Percentiles rank a stretch among this genome's conserved stretches.
Conservation (phyloP, 257 asterid species). For the Solanum chmielewskii region DNA sequence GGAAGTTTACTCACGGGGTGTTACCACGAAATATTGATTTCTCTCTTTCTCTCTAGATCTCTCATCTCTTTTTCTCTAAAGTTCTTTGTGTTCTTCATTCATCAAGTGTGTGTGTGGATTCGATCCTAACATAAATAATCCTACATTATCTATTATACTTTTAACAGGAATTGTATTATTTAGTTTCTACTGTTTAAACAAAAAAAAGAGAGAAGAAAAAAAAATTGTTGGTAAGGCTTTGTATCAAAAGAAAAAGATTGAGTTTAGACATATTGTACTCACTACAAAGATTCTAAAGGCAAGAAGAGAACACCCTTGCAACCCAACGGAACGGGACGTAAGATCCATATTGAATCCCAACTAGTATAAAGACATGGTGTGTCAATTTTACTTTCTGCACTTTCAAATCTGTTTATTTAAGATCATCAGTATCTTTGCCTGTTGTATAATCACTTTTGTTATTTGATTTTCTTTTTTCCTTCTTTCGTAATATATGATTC, state of each 20-base stretch:
- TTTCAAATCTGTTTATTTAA: too few species aligned
- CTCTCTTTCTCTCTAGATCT: too few species aligned
- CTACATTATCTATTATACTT: not conserved
- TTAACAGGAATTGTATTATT: too few species aligned
- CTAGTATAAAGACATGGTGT: not conserved
- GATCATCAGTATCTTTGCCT: not conserved
- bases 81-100: too few species aligned
- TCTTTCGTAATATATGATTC: not conserved
- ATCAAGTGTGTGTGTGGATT: too few species aligned
- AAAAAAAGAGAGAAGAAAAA: too few species aligned
- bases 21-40: too few species aligned
- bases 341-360: not conserved
- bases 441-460: not conserved
- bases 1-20: too few species aligned
- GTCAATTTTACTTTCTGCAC: not conserved
- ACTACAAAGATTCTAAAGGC: not conserved
- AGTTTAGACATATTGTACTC: not conserved
- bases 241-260: not conserved
- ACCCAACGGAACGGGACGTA: not conserved
- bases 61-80: too few species aligned
- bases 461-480: not conserved
- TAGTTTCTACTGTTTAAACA: not conserved
- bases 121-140: not conserved
- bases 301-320: not conserved
- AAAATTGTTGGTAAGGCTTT: not conserved